Percentiles rank a stretch among this genome's conserved stretches.
phyloP scores from a whole-genome alignment of 306 rosid species.

The Hippophae tibetana region DNA sequence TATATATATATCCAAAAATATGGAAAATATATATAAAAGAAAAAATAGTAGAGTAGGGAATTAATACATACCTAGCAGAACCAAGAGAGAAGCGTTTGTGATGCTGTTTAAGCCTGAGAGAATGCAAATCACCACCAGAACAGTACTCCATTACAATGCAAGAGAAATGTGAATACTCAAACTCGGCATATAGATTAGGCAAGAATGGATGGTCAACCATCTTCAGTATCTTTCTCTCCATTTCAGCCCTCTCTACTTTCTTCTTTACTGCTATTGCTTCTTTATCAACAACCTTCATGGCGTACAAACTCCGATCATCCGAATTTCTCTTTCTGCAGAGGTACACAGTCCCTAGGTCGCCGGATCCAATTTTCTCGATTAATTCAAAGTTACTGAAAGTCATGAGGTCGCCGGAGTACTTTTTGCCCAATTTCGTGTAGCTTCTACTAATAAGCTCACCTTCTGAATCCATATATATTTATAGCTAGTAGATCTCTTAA shows the following conservation, averaged over 20 bases:
- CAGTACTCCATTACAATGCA: constrained; percentile 98
- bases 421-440: too few species aligned
- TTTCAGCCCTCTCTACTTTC: constrained; percentile 71
- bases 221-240: constrained; percentile 84
- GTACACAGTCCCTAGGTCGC: too few species aligned
- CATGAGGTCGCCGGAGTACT: too few species aligned
- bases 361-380: too few species aligned
- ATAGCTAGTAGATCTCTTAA: too few species aligned
- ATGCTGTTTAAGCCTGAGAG: constrained; percentile 66
- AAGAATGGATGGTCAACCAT: constrained; percentile 93
- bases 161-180: constrained; percentile 83
- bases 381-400: too few species aligned
- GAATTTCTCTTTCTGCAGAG: too few species aligned
- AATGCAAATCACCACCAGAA: constrained; percentile 86
- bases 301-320: constrained; percentile 34
- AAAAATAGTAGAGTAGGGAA: background rate
- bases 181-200: constrained; percentile 85
- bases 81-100: constrained; percentile 62
- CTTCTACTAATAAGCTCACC: too few species aligned
- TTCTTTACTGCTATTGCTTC: constrained; percentile 73
- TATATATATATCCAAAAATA: background rate
- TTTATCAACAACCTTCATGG: constrained; percentile 95
- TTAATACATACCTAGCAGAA: constrained; percentile 60
- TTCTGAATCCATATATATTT: too few species aligned
- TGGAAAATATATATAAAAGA: background rate